Percentiles rank a stretch among this genome's conserved stretches.
Conservation (phyloP, 441 rosid species). For the Jatropha multifida region DNA sequence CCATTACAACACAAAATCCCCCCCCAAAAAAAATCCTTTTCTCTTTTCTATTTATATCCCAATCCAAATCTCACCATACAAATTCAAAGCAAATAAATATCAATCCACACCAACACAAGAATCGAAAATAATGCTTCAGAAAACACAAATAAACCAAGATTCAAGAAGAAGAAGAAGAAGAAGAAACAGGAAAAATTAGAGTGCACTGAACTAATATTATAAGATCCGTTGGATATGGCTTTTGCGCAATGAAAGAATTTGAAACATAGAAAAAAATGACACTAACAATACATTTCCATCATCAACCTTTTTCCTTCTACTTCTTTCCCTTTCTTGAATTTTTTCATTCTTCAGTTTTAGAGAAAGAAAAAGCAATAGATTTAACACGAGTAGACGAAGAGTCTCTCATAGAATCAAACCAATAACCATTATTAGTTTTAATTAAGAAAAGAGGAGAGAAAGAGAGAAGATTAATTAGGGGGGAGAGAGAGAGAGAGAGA, state of each 20-base stretch:
- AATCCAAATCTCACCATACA: constrained; percentile 13
- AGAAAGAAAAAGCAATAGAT: no score
- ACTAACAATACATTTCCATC: constrained; percentile 7
- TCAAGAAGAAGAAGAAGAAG: not conserved
- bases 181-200: constrained; percentile 2
- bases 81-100: not conserved
- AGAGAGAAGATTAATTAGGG: no score
- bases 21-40: not conserved
- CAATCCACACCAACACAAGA: not conserved
- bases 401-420: no score
- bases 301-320: no score
- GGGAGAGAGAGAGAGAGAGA: no score
- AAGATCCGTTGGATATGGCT: constrained; percentile 22
- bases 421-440: not conserved
- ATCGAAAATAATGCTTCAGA: not conserved
- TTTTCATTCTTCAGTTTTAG: no score
- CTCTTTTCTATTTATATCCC: not conserved
- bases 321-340: no score
- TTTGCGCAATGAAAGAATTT: constrained; percentile 8
- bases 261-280: constrained; percentile 4
- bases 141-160: not conserved
- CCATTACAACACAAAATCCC: constrained; percentile 40
- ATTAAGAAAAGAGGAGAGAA: no score
- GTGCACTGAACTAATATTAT: constrained; percentile 9
- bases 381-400: no score